These are phyloP conservation scores for Lyophyllum atratum DNA, from an alignment of 768 basidiomycete species.

Conservation along the genomic window DNA sequence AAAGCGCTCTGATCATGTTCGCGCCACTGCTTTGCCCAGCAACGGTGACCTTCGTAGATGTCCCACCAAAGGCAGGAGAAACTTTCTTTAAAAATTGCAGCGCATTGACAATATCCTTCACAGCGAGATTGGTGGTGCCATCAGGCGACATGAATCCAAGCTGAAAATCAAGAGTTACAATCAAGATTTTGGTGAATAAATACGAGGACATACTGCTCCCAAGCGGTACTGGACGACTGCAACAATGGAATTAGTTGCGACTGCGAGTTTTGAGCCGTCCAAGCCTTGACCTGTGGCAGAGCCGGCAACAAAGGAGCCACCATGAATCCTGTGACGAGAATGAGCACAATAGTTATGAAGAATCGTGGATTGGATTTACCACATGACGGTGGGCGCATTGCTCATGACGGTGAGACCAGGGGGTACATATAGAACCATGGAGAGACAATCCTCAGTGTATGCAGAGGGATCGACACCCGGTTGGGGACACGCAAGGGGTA, in stretches of 20 bases:
- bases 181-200: background rate
- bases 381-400: slow-evolving; percentile 55
- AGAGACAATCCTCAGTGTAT: slow-evolving; percentile 80
- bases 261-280: slow-evolving; percentile 76
- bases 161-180: slow-evolving; percentile 31
- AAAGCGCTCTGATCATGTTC: slow-evolving; percentile 72
- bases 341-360: background rate
- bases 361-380: slow-evolving; percentile 40
- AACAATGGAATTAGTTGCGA: slow-evolving; percentile 73
- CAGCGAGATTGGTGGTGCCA: slow-evolving; percentile 69
- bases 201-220: slow-evolving; percentile 60
- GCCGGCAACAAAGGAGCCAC: slow-evolving; percentile 77
- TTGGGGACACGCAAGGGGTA: slow-evolving; percentile 80
- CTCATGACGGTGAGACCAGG: slow-evolving; percentile 33
- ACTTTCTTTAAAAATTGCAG: slow-evolving; percentile 62
- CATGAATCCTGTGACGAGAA: slow-evolving; percentile 65
- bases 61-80: slow-evolving; percentile 68
- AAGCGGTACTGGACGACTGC: slow-evolving; percentile 83
- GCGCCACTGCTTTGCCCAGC: slow-evolving; percentile 87
- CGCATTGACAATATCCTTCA: slow-evolving; percentile 68
- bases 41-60: slow-evolving; percentile 62
- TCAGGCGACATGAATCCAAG: slow-evolving; percentile 77
- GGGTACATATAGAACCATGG: slow-evolving; percentile 74
- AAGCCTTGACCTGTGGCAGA: slow-evolving; percentile 72
- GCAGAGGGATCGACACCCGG: slow-evolving; percentile 45